A percentile compares a stretch with the other conserved stretches of the same genome.
phyloP scores from a whole-genome alignment of 257 asterid genomes.

The Plantago elongata region DNA sequence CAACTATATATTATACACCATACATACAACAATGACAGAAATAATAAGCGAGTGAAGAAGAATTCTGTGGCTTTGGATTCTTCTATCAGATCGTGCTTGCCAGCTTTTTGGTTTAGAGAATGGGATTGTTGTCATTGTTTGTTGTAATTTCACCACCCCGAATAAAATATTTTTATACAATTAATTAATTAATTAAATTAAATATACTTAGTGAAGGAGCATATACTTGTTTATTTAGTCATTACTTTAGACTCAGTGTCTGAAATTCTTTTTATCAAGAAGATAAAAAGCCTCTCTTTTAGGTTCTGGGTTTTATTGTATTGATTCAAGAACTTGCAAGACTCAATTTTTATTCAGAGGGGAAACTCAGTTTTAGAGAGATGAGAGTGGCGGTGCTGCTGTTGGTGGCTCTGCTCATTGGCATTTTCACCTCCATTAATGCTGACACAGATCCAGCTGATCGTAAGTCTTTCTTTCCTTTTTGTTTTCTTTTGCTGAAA shows the following conservation, averaged over 20 bases:
- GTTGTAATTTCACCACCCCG: neutral
- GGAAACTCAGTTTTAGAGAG: neutral
- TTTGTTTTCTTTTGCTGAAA: neutral
- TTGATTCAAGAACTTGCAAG: neutral
- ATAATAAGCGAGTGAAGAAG: slow-evolving; percentile 15
- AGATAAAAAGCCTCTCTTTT: slow-evolving; percentile 30
- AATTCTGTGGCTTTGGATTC: slow-evolving; percentile 88
- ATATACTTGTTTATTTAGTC: too few species aligned
- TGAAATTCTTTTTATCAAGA: slow-evolving; percentile 5
- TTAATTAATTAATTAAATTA: too few species aligned
- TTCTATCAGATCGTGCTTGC: slow-evolving; percentile 88
- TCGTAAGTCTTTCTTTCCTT: slow-evolving; percentile 32
- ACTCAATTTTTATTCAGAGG: slow-evolving; percentile 10
- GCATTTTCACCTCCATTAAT: slow-evolving; percentile 38
- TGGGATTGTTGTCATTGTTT: slow-evolving; percentile 27
- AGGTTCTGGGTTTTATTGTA: slow-evolving; percentile 20
- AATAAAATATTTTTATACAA: neutral
- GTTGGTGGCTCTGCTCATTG: slow-evolving; percentile 37
- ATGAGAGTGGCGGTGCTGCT: slow-evolving; percentile 30
- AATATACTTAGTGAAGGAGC: too few species aligned
- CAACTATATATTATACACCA: neutral
- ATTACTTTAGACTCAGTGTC: slow-evolving; percentile 18
- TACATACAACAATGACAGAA: neutral
- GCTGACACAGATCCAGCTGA: slow-evolving; percentile 68
- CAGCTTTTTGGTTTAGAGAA: slow-evolving; percentile 59